These are phyloP conservation scores for Pogostemon cablin DNA, from an alignment of 257 asterid species.

Conservation along the genomic window DNA sequence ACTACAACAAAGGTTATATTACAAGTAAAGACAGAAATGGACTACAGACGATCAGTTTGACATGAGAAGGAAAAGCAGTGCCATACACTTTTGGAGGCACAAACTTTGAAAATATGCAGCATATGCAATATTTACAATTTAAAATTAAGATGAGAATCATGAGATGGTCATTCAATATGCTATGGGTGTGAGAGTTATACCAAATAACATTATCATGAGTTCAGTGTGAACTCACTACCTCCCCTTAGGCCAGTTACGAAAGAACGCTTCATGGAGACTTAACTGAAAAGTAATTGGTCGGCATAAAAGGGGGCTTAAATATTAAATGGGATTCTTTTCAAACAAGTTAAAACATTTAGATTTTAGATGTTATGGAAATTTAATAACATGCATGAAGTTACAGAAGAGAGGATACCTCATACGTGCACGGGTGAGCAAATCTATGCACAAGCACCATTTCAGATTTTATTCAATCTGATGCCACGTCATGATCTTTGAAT, in stretches of 20 bases:
- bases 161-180: neutral
- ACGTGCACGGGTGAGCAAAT: slow-evolving; percentile 2
- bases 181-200: neutral
- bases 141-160: neutral
- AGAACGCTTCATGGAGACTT: neutral
- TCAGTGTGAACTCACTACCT: neutral
- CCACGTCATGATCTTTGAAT: slow-evolving; percentile 4
- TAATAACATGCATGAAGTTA: neutral
- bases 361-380: slow-evolving; percentile 1
- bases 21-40: too few relatives aligned
- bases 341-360: neutral
- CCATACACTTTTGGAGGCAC: too few relatives aligned
- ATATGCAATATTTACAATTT: neutral
- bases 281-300: neutral
- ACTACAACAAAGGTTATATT: too few relatives aligned
- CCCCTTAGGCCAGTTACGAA: neutral
- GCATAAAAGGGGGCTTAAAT: neutral
- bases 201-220: neutral
- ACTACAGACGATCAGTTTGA: too few relatives aligned
- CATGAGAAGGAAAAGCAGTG: too few relatives aligned
- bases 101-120: too few relatives aligned
- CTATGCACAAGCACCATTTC: slow-evolving; percentile 18
- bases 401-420: slow-evolving; percentile 15
- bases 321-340: neutral
- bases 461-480: slow-evolving; percentile 14